These are phyloP conservation scores for Flaveria linearis DNA, from an alignment of 129 eudicot species.

Conservation along the genomic window DNA sequence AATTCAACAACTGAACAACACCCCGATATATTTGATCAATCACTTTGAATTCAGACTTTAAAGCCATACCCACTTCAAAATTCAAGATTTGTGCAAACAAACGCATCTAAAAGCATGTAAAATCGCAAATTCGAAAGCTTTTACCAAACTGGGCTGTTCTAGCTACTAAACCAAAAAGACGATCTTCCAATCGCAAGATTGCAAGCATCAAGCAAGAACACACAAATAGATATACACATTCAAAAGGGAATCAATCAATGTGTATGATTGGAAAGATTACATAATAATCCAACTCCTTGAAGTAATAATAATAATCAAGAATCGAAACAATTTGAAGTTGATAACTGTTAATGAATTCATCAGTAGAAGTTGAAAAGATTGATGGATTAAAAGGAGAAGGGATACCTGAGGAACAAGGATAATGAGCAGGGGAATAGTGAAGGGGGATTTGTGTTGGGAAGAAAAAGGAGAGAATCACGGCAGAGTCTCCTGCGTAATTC, in stretches of 20 bases:
- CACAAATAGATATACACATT: no score
- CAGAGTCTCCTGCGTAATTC: constrained; percentile 33
- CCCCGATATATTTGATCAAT: no score
- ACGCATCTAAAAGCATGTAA: no score
- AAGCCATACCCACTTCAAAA: no score
- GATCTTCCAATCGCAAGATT: not conserved
- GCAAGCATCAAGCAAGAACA: no score
- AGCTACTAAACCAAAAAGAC: no score
- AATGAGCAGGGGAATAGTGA: constrained; percentile 19
- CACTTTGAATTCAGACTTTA: no score
- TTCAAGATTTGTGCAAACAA: no score
- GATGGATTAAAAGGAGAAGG: not conserved
- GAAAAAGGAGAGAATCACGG: constrained; percentile 41
- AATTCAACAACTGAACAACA: no score
- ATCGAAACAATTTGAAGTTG: not conserved
- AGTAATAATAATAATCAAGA: not conserved
- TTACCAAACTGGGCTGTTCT: no score
- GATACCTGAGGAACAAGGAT: not conserved
- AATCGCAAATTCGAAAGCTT: no score
- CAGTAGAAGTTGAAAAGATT: not conserved
- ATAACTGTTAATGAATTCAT: not conserved
- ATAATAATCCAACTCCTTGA: not conserved
- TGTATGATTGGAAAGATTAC: constrained; percentile 1
- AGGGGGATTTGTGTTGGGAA: constrained; percentile 16
- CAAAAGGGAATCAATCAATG: constrained; percentile 8